Percentiles rank a stretch among this genome's conserved stretches.
Conservation (phyloP, 179 eudicot species). For the Silene noctiflora region DNA sequence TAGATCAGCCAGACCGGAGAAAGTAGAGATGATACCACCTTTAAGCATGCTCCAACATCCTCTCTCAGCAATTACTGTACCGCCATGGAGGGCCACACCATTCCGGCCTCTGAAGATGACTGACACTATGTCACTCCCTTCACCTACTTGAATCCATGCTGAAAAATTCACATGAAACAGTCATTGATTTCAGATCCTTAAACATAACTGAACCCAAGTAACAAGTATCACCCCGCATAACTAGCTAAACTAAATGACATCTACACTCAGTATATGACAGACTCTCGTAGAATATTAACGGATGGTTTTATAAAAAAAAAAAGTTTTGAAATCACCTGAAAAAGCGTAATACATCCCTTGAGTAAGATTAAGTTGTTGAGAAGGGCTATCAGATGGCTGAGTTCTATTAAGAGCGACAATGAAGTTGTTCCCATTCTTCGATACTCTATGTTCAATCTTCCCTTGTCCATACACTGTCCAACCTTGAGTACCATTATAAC, state of each 20-base stretch:
- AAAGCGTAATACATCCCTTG: slow-evolving; percentile 43
- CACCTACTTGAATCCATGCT: slow-evolving; percentile 57
- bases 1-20: slow-evolving; percentile 32
- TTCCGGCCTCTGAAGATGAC: slow-evolving; percentile 26
- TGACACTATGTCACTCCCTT: slow-evolving; percentile 40
- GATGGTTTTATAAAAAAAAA: not conserved
- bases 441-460: slow-evolving; percentile 26
- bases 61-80: slow-evolving; percentile 45
- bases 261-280: too few species aligned
- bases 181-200: not conserved
- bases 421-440: slow-evolving; percentile 36
- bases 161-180: slow-evolving; percentile 6
- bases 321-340: slow-evolving; percentile 36
- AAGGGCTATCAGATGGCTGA: slow-evolving; percentile 35
- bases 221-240: too few species aligned
- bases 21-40: slow-evolving; percentile 46
- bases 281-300: not conserved
- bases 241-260: not conserved
- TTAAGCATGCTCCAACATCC: slow-evolving; percentile 74
- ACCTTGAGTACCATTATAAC: slow-evolving; percentile 35
- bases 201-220: too few species aligned
- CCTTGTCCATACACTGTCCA: slow-evolving; percentile 44
- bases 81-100: slow-evolving; percentile 33
- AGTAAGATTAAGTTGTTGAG: slow-evolving; percentile 34
- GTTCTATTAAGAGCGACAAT: slow-evolving; percentile 42